Evolutionary conservation across 2,329 filamentous ascomycete species (phyloP), one percentile per base, ranked within the genome.

Genomic region (Aspergillus flavus): DNA sequence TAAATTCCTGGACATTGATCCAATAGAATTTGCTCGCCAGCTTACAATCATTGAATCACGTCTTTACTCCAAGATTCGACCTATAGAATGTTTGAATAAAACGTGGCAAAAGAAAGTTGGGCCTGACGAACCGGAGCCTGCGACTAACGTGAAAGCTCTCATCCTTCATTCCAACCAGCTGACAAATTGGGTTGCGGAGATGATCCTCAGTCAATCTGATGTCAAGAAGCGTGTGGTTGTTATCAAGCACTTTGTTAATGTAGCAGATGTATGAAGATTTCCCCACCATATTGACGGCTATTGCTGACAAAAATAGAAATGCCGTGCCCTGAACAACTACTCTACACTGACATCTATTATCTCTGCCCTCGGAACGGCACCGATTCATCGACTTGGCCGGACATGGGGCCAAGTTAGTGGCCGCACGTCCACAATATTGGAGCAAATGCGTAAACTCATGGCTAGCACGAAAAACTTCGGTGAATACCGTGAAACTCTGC

Each of bases 101-200:
- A 97, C 94, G 6, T 99, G 95, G 95, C 93, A 97, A 79, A 98
- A 96, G 86, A 97, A 97, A 82, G 84, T 96, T 63, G 86, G 82
- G 10, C 91, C 94, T 39, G 76, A 77, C 52, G 90, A 90, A 64
- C 71, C 75, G 2, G 93, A 97, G 72, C 92, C 94, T 39, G 94
- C 95, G 11, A 88, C 93, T 0, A 98, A 99, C 71, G 93, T 99
- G 70, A 97, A 98, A 80, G 92, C 93, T 11, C 85, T 99, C 66
- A 99, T 99, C 80, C 84, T 98, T 58, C 95, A 99, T 80, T 98
- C 95, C 0, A 99, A 99, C 74, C 94, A 98, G 78, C 89, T 99
- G 84, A 99, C 95, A 6, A 99, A 98, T 76, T 99, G 95, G 95
- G 95, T 98, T 57, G 95, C 95, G 34, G 94, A 98, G 78, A 98